Evolutionary conservation across 306 rosid species (phyloP).

Genomic region (Clitoria ternatea): DNA sequence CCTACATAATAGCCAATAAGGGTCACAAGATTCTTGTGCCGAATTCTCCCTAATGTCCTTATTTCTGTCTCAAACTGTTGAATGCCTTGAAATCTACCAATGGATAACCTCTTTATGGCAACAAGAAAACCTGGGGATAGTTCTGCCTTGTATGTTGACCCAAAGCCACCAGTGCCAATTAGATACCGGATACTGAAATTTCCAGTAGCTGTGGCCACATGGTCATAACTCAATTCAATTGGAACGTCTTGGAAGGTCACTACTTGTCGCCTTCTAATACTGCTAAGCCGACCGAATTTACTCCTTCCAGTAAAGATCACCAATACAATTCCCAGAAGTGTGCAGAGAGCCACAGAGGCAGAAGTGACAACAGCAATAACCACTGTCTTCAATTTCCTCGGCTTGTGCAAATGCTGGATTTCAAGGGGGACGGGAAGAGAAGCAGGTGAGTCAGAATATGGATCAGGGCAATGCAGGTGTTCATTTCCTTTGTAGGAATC

Average conservation of each 20-base stretch:
- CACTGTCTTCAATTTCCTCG: constrained; percentile 21
- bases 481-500: constrained; percentile 40
- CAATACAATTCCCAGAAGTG: constrained; percentile 27
- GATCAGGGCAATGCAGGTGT: constrained; percentile 48
- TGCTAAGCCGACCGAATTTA: constrained; percentile 32
- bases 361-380: constrained; percentile 31
- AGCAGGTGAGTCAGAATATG: constrained; percentile 28
- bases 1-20: constrained; percentile 70
- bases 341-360: constrained; percentile 22
- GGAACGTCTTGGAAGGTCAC: constrained; percentile 54
- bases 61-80: constrained; percentile 78
- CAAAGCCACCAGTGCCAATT: constrained; percentile 70
- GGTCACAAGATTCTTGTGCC: constrained; percentile 69
- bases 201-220: constrained; percentile 46
- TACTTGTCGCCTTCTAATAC: constrained; percentile 39
- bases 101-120: constrained; percentile 60
- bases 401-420: constrained; percentile 1
- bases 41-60: constrained; percentile 60
- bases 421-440: constrained; percentile 33
- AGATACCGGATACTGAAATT: constrained; percentile 61
- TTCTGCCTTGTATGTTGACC: constrained; percentile 74
- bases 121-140: constrained; percentile 49
- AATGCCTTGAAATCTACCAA: constrained; percentile 65
- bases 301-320: constrained; percentile 30
- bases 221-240: constrained; percentile 48